These are phyloP conservation scores for Solanum neorickii DNA, from an alignment of 257 asterid species.

Conservation along the genomic window DNA sequence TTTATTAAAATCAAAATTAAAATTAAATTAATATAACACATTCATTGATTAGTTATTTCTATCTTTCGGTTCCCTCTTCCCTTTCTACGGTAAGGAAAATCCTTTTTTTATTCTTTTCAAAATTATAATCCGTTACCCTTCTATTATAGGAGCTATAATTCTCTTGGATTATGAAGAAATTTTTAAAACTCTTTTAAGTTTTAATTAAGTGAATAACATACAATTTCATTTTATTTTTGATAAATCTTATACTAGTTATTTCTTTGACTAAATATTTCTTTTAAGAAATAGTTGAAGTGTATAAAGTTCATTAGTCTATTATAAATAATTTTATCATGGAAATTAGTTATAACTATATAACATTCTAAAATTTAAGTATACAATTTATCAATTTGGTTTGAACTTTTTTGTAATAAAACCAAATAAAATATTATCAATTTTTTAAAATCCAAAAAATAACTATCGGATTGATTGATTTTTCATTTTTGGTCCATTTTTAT, in stretches of 20 bases:
- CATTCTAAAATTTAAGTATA: neutral
- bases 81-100: neutral
- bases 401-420: too few species aligned
- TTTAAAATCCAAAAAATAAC: neutral
- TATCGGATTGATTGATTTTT: neutral
- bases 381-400: neutral
- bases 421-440: too few species aligned
- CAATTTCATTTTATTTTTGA: neutral
- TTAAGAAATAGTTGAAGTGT: too few species aligned
- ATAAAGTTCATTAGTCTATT: too few species aligned
- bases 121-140: neutral
- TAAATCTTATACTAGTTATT: neutral
- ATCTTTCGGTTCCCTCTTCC: neutral
- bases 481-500: neutral
- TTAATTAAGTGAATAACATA: neutral
- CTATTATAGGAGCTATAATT: neutral
- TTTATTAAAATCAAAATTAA: too few species aligned
- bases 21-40: neutral
- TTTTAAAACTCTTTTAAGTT: too few species aligned
- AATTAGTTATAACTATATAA: neutral
- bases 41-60: neutral
- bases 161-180: too few species aligned
- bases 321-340: too few species aligned
- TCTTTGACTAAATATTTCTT: neutral
- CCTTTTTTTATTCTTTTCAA: neutral